A percentile compares a stretch with the other conserved stretches of the same genome.
phyloP scores from a whole-genome alignment of 768 basidiomycete genomes.

The Lactarius deliciosus region DNA sequence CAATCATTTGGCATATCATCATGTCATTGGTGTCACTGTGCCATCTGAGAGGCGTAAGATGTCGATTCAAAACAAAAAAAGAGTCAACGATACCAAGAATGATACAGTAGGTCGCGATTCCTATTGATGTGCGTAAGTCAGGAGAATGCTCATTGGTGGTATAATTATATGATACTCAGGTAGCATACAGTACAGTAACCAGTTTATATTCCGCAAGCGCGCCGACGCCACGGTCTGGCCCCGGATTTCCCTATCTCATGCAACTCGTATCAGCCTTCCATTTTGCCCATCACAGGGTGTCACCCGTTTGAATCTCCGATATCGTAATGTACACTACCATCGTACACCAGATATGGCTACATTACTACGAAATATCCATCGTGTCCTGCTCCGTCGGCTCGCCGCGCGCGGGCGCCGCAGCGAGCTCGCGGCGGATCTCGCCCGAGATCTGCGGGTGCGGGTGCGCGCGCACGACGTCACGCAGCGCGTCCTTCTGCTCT shows the following conservation, averaged over 20 bases:
- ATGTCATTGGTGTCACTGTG: not conserved
- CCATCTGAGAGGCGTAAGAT: not conserved
- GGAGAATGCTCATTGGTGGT: too few relatives aligned
- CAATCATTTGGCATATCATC: not conserved
- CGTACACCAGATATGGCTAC: not conserved
- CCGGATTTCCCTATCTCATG: not conserved
- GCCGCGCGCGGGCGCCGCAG: conserved; percentile 83
- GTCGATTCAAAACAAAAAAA: not conserved
- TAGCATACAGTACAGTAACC: too few relatives aligned
- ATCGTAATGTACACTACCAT: not conserved
- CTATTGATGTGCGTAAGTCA: too few relatives aligned
- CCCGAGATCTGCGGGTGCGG: conserved; percentile 85
- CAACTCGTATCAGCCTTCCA: not conserved
- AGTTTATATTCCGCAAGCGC: too few relatives aligned
- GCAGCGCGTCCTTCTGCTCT: conserved; percentile 96
- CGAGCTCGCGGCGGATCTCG: conserved; percentile 88
- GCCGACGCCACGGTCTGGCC: not conserved
- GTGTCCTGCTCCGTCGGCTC: conserved; percentile 59
- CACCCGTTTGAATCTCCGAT: not conserved
- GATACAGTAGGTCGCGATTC: too few relatives aligned
- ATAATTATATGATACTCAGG: too few relatives aligned
- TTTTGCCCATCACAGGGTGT: not conserved
- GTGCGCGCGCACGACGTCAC: conserved; percentile 86
- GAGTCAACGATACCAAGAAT: too few relatives aligned
- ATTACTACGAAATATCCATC: conserved; percentile 45